These are phyloP conservation scores for Chytriomyces hyalinus DNA, from an alignment of 192 early-diverging fungal genomes.

Conservation along the genomic window DNA sequence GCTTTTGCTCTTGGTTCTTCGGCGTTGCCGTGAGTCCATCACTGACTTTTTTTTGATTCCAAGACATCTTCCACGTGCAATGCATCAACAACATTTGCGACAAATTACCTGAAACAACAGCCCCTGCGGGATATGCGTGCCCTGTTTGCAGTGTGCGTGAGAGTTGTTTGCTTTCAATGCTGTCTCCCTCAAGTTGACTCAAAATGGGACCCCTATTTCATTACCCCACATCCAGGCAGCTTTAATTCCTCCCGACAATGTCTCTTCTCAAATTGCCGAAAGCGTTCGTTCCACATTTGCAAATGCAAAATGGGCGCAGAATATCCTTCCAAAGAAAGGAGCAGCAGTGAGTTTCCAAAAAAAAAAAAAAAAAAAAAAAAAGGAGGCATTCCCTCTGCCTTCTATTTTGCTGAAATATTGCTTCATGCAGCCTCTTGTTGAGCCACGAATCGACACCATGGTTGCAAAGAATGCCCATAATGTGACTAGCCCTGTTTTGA, in stretches of 20 bases:
- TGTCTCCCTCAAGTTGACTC: background rate
- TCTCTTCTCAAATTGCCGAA: slow-evolving; percentile 35
- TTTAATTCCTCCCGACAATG: slow-evolving; percentile 45
- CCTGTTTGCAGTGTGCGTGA: slow-evolving; percentile 43
- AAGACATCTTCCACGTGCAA: slow-evolving; percentile 50
- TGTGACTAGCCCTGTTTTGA: slow-evolving; percentile 8
- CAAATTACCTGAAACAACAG: slow-evolving; percentile 46
- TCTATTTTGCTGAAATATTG: background rate
- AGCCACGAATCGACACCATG: background rate
- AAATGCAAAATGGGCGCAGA: slow-evolving; percentile 44
- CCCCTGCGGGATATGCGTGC: slow-evolving; percentile 51
- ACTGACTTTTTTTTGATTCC: background rate
- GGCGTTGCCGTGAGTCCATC: background rate
- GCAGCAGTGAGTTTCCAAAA: background rate
- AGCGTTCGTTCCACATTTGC: slow-evolving; percentile 33
- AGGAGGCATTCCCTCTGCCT: background rate
- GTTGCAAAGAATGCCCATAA: slow-evolving; percentile 14
- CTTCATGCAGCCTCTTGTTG: background rate
- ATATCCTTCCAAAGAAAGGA: slow-evolving; percentile 35
- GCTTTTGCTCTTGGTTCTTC: background rate
- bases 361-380: background rate
- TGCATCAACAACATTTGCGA: slow-evolving; percentile 43
- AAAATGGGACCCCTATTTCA: background rate
- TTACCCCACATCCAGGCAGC: slow-evolving; percentile 28
- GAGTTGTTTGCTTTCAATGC: background rate